These are phyloP conservation scores for Microdochium nivale DNA, from an alignment of 2,329 filamentous ascomycete species.

Conservation along the genomic window DNA sequence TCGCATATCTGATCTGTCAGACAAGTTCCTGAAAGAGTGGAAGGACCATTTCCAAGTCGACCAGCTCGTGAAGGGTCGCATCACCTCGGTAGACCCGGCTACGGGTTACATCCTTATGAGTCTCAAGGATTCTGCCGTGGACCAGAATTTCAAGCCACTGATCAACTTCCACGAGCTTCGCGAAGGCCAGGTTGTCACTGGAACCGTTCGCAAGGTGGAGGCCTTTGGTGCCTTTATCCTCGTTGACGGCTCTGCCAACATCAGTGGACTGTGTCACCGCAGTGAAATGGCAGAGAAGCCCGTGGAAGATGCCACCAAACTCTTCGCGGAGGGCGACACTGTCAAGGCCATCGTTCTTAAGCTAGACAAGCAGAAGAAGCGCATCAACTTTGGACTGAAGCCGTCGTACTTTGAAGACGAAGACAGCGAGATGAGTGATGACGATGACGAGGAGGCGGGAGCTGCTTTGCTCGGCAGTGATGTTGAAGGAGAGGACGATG, in stretches of 20 bases:
- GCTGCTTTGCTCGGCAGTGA: conserved; percentile 12
- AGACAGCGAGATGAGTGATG: conserved; percentile 42
- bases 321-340: conserved; percentile 84
- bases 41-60: conserved; percentile 81
- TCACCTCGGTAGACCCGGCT: conserved; percentile 61
- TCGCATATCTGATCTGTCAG: conserved; percentile 80
- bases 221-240: conserved; percentile 94
- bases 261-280: conserved; percentile 88
- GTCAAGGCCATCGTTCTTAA: conserved; percentile 87
- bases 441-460: conserved; percentile 19
- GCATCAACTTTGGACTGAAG: conserved; percentile 85
- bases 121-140: conserved; percentile 76
- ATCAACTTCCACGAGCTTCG: conserved; percentile 70
- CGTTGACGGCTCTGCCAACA: conserved; percentile 75
- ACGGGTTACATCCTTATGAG: conserved; percentile 74
- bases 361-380: conserved; percentile 64
- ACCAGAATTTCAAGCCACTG: conserved; percentile 67
- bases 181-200: conserved; percentile 73
- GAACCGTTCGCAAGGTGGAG: conserved; percentile 86
- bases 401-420: conserved; percentile 75
- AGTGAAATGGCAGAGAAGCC: conserved; percentile 82
- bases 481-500: conserved; percentile 26
- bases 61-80: conserved; percentile 82
- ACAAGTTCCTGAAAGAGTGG: conserved; percentile 92
- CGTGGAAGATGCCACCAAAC: conserved; percentile 75